Evolutionary conservation across 495 filamentous ascomycete species (phyloP), one percentile per base, ranked within the genome.

Genomic region (Daldinia childiae): DNA sequence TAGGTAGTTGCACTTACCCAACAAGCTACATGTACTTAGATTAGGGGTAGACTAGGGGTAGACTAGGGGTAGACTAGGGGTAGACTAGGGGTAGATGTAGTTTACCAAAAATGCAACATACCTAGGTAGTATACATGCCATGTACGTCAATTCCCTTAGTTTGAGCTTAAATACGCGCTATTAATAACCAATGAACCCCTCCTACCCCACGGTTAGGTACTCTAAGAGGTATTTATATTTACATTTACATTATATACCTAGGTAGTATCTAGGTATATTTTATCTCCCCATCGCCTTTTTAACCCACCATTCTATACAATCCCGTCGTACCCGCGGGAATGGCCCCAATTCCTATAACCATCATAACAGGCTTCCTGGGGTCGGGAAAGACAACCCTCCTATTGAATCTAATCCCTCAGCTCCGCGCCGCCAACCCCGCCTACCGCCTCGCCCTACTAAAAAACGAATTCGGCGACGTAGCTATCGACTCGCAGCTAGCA

Each of bases 391-490:
- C 95, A 2, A 97, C 95, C 8, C 85, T 97, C 43, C 91, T 97
- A 68, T 88, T 97, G 41, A 92, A 94, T 79, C 89, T 97, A 39
- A 83, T 97, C 77, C 93, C 93, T 0, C 94, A 97, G 82, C 89
- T 97, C 4, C 92, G 89, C 24, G 77, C 81, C 55, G 74, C 80
- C 26, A 87, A 86, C 71, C 85, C 86, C 7, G 79, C 77, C 68
- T 98, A 98, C 87, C 88, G 88, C 3, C 88, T 99, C 58, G 95
- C 94, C n/a, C 89, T 99, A 21, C 85, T 99, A 21, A 99, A 99
- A 80, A 99, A 99, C 80, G 95, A 99, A 81, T 97, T 97, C 79
- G 95, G 95, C 75, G 94, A 98, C 79, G 79, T 99, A 17, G 94
- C 93, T 27, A 85, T 98, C 78, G 95, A 98, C 85, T 93, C 91